Evolutionary conservation across 2,329 filamentous ascomycete genomes (phyloP), one percentile per base, ranked within the genome.

Genomic region (Corniculantispora saksenae): DNA sequence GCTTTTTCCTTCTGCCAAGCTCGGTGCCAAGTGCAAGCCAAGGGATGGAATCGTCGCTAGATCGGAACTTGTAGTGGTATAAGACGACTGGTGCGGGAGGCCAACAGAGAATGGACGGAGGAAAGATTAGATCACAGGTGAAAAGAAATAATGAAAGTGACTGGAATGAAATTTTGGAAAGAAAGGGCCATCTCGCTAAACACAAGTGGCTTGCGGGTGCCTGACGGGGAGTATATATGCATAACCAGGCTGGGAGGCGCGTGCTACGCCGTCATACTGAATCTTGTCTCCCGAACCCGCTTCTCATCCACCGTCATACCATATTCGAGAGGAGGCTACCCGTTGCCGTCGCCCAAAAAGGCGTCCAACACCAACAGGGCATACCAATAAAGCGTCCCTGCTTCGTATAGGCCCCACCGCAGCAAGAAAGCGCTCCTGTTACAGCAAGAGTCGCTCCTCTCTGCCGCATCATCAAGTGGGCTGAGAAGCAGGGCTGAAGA

Each of bases 221-320:
- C 56, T 59, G 43, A 59, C 43, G 25, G 25, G 27, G 25, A 59
- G 56, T 35, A 59, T 47, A 59, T 59, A 15, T 13, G 43, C 23
- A 43, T 15, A 25, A 15, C 7, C 6, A 4, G 15, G 47, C 3
- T 27, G 55, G 25, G 23, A 21, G n/a, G 25, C 8, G 19, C 40
- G 43, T 48, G 56, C 56, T 47, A 59, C 43, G 47, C 43, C 56
- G 27, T 47, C 35, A 40, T 57, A 19, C 21, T 17, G n/a, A 21
- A 43, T 57, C 21, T 6, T 43, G 38, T 27, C 38, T 43, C 54
- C 23, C 21, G 21, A 57, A 40, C 35, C 21, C 7, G 54, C 54
- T 17, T 57, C 27, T 53, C 32, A 32, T 32, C 32, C 32, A 32
- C 32, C 6, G 32, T 10, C 32, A 32, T 32, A 6, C 32, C 32